Evolutionary conservation across 2,329 filamentous ascomycete species (phyloP).

Genomic region (Akanthomyces lecanii): DNA sequence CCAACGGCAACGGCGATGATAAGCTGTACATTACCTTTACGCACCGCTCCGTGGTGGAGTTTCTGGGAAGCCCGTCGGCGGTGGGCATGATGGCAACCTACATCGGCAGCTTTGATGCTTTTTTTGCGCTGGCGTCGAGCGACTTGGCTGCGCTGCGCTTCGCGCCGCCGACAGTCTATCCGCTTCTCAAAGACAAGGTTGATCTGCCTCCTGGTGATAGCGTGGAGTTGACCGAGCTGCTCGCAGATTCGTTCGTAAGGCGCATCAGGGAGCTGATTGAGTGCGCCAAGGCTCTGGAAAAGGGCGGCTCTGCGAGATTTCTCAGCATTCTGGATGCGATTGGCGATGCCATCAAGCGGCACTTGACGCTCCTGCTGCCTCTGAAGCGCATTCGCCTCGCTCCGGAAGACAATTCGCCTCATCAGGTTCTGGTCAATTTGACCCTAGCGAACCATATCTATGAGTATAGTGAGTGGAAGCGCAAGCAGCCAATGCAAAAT

Average conservation of each 20-base stretch:
- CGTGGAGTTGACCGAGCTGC: not conserved
- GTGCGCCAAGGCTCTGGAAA: not conserved
- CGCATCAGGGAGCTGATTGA: not conserved
- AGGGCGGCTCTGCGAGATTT: not conserved
- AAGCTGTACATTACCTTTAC: constrained; percentile 2
- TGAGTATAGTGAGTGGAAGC: constrained; percentile 8
- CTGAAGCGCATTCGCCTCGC: not conserved
- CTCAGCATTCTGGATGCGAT: not conserved
- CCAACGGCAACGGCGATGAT: not conserved
- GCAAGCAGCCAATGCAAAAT: not conserved
- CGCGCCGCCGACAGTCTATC: not conserved
- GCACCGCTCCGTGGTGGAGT: constrained; percentile 12
- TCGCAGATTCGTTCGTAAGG: not conserved
- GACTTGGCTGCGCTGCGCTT: not conserved
- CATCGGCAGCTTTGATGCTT: not conserved
- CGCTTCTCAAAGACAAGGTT: not conserved
- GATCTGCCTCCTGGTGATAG: not conserved
- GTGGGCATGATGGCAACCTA: not conserved
- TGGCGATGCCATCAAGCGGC: constrained; percentile 11
- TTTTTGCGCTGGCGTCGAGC: not conserved
- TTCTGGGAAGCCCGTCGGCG: not conserved
- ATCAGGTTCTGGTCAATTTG: not conserved
- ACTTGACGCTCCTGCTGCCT: not conserved
- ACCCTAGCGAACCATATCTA: not conserved
- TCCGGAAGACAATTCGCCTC: not conserved